These are phyloP conservation scores for Eutypella sp. DNA, from an alignment of 2,329 filamentous ascomycete species.

Conservation along the genomic window DNA sequence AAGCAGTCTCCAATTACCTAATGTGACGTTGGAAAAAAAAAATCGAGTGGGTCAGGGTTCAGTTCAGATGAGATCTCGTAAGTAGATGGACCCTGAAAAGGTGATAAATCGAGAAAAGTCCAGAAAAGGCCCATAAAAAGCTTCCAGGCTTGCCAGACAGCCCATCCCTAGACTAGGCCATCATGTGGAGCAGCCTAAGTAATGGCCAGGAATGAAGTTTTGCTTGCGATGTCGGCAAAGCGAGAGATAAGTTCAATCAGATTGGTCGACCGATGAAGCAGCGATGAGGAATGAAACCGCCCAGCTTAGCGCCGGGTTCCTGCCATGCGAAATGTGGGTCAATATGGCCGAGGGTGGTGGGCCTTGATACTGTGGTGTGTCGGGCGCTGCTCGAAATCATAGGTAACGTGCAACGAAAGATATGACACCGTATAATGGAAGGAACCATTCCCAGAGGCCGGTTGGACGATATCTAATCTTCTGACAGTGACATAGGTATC, in stretches of 20 bases:
- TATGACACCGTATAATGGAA: too few relatives aligned
- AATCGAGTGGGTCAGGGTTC: not conserved
- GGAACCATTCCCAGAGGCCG: not conserved
- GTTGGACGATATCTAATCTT: not conserved
- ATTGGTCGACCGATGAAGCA: too few relatives aligned
- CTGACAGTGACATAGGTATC: conserved; percentile 35
- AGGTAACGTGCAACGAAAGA: too few relatives aligned
- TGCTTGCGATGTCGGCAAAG: conserved; percentile 14
- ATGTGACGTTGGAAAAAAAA: not conserved
- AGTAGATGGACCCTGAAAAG: not conserved
- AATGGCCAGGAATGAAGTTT: not conserved
- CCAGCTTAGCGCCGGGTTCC: not conserved
- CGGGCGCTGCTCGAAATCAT: not conserved
- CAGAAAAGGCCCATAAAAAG: not conserved
- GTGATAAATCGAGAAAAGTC: not conserved
- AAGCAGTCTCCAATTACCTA: not conserved
- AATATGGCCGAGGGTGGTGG: not conserved
- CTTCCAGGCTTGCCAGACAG: too few relatives aligned
- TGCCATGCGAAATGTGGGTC: not conserved
- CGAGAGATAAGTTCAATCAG: conserved; percentile 9
- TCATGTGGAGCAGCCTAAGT: not conserved
- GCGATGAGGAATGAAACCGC: too few relatives aligned
- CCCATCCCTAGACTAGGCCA: too few relatives aligned
- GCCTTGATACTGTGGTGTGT: not conserved
- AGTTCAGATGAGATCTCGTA: not conserved